Evolutionary conservation across 2,329 filamentous ascomycete species (phyloP), one percentile per base, ranked within the genome.

Genomic region (Fragosphaeria purpurea): DNA sequence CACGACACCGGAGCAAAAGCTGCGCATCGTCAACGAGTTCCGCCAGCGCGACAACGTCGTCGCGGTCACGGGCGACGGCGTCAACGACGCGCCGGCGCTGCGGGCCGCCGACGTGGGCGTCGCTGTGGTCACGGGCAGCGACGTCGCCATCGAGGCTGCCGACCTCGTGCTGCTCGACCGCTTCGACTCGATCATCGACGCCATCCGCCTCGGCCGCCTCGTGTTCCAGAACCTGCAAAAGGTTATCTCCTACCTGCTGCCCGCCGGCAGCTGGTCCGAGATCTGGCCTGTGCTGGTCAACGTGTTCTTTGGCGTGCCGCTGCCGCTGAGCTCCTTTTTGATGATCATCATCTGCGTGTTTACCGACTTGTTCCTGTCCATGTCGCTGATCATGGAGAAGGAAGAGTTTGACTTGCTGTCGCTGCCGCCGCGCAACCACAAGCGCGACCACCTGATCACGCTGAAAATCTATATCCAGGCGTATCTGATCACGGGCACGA

Each of bases 61-160:
- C 1, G 88, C 82, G 35, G 91, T 94, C 79, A 86, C 89, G 2
- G 88, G 88, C 35, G 88, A 93, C 57, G 87, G 88, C 13, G 86
- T 91, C 56, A 94, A 94, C 59, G 88, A 94, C 61, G 85, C 87
- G 0, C 87, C 87, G 0, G 88, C 88, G 1, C 76, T 94, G 2
- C 81, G 85, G 2, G 81, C 82, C 1, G 86, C 88, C 11, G 88
- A 94, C 57, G 80, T 93, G 0, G 86, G 86, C 50, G 90, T 94
- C 53, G 85, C 86, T 1, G 80, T 94, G 57, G 86, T 85, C 1
- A 84, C 81, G 1, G 88, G 88, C 4, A 88, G 83, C 0, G 88
- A 93, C 61, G 84, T 93, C 33, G 88, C 88, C 5, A 81, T 91
- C 56, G 85, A 84, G 45, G 85, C 85, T 0, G 86, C 88, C 0